phyloP scores from a whole-genome alignment of 1,284 basidiomycete genomes.

The Neonothopanus nambi region DNA sequence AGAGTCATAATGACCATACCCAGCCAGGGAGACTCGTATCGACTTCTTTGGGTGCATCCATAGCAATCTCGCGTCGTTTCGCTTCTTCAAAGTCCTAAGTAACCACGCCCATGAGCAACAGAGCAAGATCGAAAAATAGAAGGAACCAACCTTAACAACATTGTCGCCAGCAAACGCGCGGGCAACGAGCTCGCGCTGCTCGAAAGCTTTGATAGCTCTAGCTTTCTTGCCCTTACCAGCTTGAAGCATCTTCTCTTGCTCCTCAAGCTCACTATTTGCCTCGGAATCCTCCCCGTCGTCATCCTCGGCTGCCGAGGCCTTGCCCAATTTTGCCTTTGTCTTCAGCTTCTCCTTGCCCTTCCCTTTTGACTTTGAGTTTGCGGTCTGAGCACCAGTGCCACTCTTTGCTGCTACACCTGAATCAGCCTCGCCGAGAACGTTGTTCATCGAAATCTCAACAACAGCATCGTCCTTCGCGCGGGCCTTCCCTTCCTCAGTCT shows the following conservation, averaged over 20 bases:
- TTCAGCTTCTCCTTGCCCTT: constrained; percentile 19
- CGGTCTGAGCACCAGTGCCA: constrained; percentile 2
- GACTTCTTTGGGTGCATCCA: constrained; percentile 82
- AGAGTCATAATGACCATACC: constrained; percentile 51
- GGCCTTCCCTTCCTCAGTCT: constrained; percentile 53
- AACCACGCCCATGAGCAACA: not conserved
- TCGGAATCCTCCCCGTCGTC: constrained; percentile 51
- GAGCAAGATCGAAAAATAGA: too few relatives aligned
- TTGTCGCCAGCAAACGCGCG: constrained; percentile 96
- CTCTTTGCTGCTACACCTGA: not conserved
- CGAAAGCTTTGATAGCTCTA: constrained; percentile 62
- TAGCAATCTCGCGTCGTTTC: constrained; percentile 77
- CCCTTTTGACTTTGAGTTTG: constrained; percentile 18
- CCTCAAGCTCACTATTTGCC: constrained; percentile 65
- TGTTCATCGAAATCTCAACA: constrained; percentile 72
- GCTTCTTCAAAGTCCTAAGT: constrained; percentile 82
- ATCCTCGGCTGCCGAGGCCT: constrained; percentile 22
- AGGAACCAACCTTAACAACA: constrained; percentile 72
- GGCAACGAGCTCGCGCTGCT: constrained; percentile 89
- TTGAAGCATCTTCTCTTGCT: constrained; percentile 52
- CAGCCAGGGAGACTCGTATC: constrained; percentile 95
- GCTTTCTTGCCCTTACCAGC: constrained; percentile 41
- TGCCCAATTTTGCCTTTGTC: constrained; percentile 11
- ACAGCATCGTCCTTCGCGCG: constrained; percentile 69
- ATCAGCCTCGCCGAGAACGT: constrained; percentile 40